Evolutionary conservation across 768 basidiomycete species (phyloP).

Genomic region (Xanthoconium purpureum): DNA sequence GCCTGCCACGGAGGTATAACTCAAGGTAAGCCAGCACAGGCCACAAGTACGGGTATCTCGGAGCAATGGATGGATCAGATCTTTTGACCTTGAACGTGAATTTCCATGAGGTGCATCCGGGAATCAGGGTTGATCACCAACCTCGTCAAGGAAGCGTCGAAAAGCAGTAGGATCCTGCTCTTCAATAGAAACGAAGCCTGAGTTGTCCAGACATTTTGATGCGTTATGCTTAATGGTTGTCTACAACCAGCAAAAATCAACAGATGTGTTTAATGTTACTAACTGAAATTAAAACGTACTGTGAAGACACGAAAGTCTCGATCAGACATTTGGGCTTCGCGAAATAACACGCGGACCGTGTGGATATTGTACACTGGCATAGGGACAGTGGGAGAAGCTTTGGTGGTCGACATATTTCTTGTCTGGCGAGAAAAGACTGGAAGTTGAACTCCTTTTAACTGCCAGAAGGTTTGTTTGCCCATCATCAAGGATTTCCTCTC

Average conservation of each 20-base stretch:
- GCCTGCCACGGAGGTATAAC: constrained; percentile 4
- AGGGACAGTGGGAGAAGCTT: not conserved
- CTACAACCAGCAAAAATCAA: constrained; percentile 4
- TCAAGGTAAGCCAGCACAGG: constrained; percentile 15
- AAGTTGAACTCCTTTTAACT: constrained; percentile 1
- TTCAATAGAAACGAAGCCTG: constrained; percentile 1
- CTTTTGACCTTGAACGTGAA: constrained; percentile 9
- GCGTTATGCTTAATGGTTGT: not conserved
- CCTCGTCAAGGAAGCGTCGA: constrained; percentile 11
- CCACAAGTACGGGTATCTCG: constrained; percentile 16
- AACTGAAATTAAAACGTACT: constrained; percentile 5
- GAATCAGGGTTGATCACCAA: not conserved
- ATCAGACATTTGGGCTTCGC: not conserved
- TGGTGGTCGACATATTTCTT: constrained; percentile 3
- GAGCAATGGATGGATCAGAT: constrained; percentile 5
- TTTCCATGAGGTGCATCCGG: not conserved
- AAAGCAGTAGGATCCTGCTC: constrained; percentile 8
- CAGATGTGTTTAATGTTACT: not conserved
- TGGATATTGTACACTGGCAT: not conserved
- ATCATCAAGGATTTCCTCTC: not conserved
- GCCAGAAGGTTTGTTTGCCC: constrained; percentile 4
- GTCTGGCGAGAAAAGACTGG: not conserved
- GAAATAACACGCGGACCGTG: not conserved
- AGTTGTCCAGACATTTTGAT: not conserved
- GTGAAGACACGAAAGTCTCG: not conserved